Evolutionary conservation across 2,329 filamentous ascomycete genomes (phyloP), one percentile per base, ranked within the genome.

Genomic region (Exophiala calicioides): DNA sequence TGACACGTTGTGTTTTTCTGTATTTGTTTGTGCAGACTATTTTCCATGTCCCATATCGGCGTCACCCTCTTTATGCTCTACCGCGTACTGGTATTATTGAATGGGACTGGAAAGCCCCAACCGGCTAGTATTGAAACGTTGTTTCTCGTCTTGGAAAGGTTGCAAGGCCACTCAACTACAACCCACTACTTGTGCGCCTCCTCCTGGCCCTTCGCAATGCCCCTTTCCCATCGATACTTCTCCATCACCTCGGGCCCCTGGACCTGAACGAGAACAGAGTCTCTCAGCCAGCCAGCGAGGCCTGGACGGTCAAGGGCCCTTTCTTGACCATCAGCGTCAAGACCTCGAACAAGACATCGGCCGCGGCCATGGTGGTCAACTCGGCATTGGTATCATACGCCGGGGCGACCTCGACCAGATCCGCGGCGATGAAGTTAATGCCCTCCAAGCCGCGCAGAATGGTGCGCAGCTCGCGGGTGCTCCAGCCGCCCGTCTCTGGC

Each of bases 251-350:
- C 30, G 27, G 40, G 4, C 38, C 34, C 15, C 27, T 26, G 6
- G 19, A 29, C 4, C 16, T 23, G 21, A 13, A 15, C 19, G 12
- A 19, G 34, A 3, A 26, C 5, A 9, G 16, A 21, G 41, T 30
- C 9, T 43, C 43, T 20, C 38, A 44, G 12, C 47, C 44, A 3
- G 40, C 39, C 30, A 45, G 44, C 2, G 50, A 44, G 9, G 45
- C 53, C 38, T 57, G 49, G 30, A 50, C 40, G 58, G 77, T 84
- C 54, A 88, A 68, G 0, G 85, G 84, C 0, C 86, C 86, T 59
- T 82, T 83, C 76, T 89, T 88, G 12, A 89, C 85, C 86, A 90
- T 90, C 51, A 90, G 76, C 9, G 81, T 87, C 79, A 90, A 86
- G 36, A 90, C 80, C 67, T 91, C 86, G 61, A 85, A 90, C 15